Conservation (phyloP, 2,329 filamentous ascomycete species). For the Ophiosphaerella korrae region DNA sequence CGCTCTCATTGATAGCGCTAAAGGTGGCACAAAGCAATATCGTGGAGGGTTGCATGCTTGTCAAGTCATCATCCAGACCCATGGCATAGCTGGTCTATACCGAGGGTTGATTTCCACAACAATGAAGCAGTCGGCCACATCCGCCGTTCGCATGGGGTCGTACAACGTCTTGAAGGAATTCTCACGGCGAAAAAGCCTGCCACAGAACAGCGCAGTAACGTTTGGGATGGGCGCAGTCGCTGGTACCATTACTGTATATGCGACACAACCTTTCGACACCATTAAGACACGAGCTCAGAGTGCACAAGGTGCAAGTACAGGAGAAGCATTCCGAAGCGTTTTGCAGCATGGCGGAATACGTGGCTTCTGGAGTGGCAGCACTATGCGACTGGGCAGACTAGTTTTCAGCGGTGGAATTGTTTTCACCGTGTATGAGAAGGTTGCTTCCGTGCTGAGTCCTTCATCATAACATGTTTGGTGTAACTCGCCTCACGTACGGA, state of each 20-base stretch:
- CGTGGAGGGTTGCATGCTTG: conserved; percentile 25
- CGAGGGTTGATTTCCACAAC: conserved; percentile 54
- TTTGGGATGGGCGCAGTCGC: conserved; percentile 38
- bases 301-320: conserved; percentile 29
- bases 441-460: conserved; percentile 15
- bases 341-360: conserved; percentile 27
- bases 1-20: conserved; percentile 40
- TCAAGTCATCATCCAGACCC: conserved; percentile 42
- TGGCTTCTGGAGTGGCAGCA: conserved; percentile 40
- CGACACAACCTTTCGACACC: conserved; percentile 52
- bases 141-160: conserved; percentile 55
- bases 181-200: conserved; percentile 19
- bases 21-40: conserved; percentile 23
- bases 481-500: no score
- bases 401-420: conserved; percentile 40
- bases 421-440: conserved; percentile 41
- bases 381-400: conserved; percentile 34
- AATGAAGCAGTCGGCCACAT: conserved; percentile 56
- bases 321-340: conserved; percentile 29
- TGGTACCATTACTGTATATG: conserved; percentile 46
- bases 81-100: conserved; percentile 52
- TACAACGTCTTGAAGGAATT: conserved; percentile 56
- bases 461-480: neutral
- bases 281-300: conserved; percentile 50
- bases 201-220: conserved; percentile 27